Base-by-base conservation (phyloP, 257 asterid species). In the Primulina huaijiensis region DNA sequence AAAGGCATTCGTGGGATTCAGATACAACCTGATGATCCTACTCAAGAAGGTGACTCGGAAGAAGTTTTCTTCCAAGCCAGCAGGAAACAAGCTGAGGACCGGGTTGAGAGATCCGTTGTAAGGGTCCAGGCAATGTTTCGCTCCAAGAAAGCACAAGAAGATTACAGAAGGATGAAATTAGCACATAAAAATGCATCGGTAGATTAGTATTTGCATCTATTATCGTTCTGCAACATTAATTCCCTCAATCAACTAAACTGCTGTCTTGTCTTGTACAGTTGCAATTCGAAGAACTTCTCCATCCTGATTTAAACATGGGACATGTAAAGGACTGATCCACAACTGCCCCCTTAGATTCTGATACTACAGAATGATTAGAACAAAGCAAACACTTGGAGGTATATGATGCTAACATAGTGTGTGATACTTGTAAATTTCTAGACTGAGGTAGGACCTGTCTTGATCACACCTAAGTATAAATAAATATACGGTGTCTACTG, bases 61-160 rank as follows among this genome's bases (percentile, higher is more conserved):
- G 99, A 94, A 79, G 97, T 83, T 67, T 94, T 94, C 87, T 94
- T 89, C 86, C 69, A 57, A 70, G 97, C 92, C 67, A 85, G 99
- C 83, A 83, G 99, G 85, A 86, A 89, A 76, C 97, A 86, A 83
- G 99, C 97, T 0, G 99, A 91, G 80, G 97, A 89, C 73, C 97
- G 97, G 53, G 93, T 91, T 1, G 97, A 94, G 85, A 82, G 96
- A 78, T 89, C 97, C 56, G 99, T 94, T 50, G 87, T 89, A 7
- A 83, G 83, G 43, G 99, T 94, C 43, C 99, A 94, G 77, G 96
- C 99, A n/a, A 83, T 94, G 97, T 89, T 94, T 69, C 99, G 97
- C 52, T 94, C 99, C 2, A 94, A 84, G 78, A 86, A 67, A 71
- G 99, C 97, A 50, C 99, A 94, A 71, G 96, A 91, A 82, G 96